These are phyloP conservation scores for Byssochlamys sp. DNA, from an alignment of 2,329 filamentous ascomycete genomes.

Conservation along the genomic window DNA sequence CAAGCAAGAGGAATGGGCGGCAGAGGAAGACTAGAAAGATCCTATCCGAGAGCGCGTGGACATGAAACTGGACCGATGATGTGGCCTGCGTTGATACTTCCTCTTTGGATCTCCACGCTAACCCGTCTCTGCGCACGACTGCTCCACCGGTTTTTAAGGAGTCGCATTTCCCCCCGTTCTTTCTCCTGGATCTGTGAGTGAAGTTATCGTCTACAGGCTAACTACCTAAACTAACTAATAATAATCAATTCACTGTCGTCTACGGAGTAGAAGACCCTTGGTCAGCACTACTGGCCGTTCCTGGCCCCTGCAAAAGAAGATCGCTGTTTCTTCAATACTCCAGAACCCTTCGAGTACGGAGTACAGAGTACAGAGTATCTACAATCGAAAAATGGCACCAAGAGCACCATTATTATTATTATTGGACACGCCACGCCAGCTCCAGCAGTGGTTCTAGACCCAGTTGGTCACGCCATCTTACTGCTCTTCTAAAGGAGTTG, in stretches of 20 bases:
- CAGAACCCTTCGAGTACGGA: not conserved
- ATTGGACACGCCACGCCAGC: no score
- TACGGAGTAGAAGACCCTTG: not conserved
- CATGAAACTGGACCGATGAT: not conserved
- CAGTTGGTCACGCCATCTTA: no score
- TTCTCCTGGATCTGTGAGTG: not conserved
- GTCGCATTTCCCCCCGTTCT: not conserved
- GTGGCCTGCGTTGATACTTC: not conserved
- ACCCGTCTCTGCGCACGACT: not conserved
- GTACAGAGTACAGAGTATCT: not conserved
- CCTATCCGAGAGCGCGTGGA: not conserved
- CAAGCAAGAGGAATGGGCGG: not conserved
- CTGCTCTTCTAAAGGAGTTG: no score
- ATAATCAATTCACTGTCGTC: no score
- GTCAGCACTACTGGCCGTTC: not conserved
- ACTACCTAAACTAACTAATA: no score
- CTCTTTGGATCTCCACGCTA: not conserved
- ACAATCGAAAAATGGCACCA: no score
- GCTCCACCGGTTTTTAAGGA: not conserved
- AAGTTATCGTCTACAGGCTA: not conserved
- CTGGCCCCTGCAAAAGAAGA: not conserved
- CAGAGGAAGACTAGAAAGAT: not conserved
- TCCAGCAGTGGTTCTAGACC: no score
- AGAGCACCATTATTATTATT: no score
- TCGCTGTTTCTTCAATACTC: not conserved